Evolutionary conservation across 495 filamentous ascomycete species (phyloP).

Genomic region (Tetracladium marchalianum): DNA sequence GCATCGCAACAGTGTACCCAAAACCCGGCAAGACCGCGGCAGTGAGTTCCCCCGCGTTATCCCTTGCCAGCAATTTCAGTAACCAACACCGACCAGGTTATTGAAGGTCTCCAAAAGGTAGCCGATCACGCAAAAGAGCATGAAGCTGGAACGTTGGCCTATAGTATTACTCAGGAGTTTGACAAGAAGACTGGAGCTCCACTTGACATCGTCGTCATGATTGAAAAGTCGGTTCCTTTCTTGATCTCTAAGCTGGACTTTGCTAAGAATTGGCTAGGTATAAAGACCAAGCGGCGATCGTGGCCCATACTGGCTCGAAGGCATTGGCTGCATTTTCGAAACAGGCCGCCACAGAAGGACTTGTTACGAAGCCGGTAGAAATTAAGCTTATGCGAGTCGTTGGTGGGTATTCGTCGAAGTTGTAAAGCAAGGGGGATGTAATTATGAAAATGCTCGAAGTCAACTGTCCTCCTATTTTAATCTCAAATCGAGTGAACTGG

Average conservation of each 20-base stretch:
- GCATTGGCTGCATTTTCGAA: conserved; percentile 13
- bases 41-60: conserved; percentile 6
- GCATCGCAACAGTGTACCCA: conserved; percentile 19
- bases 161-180: conserved; percentile 12
- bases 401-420: conserved; percentile 14
- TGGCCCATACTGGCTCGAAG: conserved; percentile 9
- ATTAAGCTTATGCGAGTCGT: conserved; percentile 15
- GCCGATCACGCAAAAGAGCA: conserved; percentile 15
- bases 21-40: conserved; percentile 17
- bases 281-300: conserved; percentile 12
- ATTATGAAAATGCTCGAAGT: neutral
- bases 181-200: conserved; percentile 16
- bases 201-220: conserved; percentile 15
- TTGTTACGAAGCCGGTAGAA: conserved; percentile 14
- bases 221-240: conserved; percentile 13
- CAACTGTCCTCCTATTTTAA: neutral
- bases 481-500: too few relatives aligned
- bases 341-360: conserved; percentile 8
- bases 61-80: neutral
- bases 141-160: conserved; percentile 19
- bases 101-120: conserved; percentile 14
- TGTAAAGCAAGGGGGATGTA: conserved; percentile 5
- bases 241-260: neutral
- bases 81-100: conserved; percentile 8
- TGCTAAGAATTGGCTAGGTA: conserved; percentile 7